Evolutionary conservation across 2,329 filamentous ascomycete species (phyloP).

Genomic region (Coniochaeta sp.): DNA sequence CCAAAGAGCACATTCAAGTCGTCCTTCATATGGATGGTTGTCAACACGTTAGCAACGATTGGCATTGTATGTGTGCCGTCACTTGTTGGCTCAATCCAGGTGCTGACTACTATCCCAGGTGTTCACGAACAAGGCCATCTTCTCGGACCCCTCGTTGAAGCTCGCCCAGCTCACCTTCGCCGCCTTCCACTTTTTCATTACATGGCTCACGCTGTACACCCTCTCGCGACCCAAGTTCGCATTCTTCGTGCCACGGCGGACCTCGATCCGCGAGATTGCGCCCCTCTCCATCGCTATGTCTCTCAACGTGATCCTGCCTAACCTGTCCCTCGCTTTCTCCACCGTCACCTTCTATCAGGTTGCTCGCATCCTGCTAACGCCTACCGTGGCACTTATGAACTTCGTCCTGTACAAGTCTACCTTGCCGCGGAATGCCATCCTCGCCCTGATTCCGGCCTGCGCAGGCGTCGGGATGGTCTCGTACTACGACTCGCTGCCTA

Average conservation of each 20-base stretch:
- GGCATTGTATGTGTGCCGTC: slow-evolving; percentile 41
- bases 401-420: slow-evolving; percentile 50
- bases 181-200: slow-evolving; percentile 61
- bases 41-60: slow-evolving; percentile 57
- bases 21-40: slow-evolving; percentile 45
- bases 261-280: slow-evolving; percentile 47
- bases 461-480: slow-evolving; percentile 58
- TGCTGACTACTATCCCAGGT: slow-evolving; percentile 35
- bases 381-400: slow-evolving; percentile 58
- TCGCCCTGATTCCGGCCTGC: slow-evolving; percentile 54
- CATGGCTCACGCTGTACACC: slow-evolving; percentile 53
- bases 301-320: slow-evolving; percentile 61
- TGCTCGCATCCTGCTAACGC: slow-evolving; percentile 59
- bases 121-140: slow-evolving; percentile 65
- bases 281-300: slow-evolving; percentile 62
- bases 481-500: slow-evolving; percentile 57
- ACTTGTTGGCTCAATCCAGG: not conserved
- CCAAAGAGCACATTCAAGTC: slow-evolving; percentile 26
- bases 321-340: slow-evolving; percentile 60
- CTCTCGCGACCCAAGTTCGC: slow-evolving; percentile 50
- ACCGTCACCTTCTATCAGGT: slow-evolving; percentile 65
- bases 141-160: slow-evolving; percentile 53
- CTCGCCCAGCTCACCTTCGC: slow-evolving; percentile 59
- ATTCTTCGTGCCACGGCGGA: slow-evolving; percentile 51
- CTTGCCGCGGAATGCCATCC: slow-evolving; percentile 44